phyloP scores from a whole-genome alignment of 2,329 filamentous ascomycete genomes.

The Aspergillus fructus region DNA sequence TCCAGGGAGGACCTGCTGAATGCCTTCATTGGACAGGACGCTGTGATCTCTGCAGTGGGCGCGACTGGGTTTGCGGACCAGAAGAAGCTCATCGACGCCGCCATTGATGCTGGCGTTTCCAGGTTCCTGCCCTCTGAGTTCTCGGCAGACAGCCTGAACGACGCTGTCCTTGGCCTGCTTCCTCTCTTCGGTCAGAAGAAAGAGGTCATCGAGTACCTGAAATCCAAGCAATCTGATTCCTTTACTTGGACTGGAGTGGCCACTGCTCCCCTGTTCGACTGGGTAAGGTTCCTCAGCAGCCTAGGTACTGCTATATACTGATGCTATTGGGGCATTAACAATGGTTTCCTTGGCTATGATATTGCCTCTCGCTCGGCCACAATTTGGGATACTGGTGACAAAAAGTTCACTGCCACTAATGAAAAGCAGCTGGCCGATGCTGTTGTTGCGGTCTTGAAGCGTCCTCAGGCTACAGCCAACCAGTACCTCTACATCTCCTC shows the following conservation, averaged over 20 bases:
- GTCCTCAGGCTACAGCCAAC: slow-evolving; percentile 55
- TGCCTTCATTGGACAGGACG: slow-evolving; percentile 30
- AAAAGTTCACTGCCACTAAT: slow-evolving; percentile 53
- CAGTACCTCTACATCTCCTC: slow-evolving; percentile 59
- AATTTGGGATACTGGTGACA: slow-evolving; percentile 58
- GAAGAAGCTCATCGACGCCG: slow-evolving; percentile 32
- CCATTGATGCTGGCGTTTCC: slow-evolving; percentile 31
- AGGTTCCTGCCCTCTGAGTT: slow-evolving; percentile 37
- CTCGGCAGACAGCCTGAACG: slow-evolving; percentile 27
- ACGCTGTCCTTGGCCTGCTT: slow-evolving; percentile 23
- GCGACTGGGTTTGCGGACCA: slow-evolving; percentile 26
- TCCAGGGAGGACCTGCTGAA: slow-evolving; percentile 21
- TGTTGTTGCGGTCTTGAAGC: slow-evolving; percentile 52
- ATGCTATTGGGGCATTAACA: slow-evolving; percentile 43
- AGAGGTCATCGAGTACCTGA: slow-evolving; percentile 51
- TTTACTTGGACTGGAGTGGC: slow-evolving; percentile 63
- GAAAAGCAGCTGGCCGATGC: slow-evolving; percentile 53
- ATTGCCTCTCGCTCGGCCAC: slow-evolving; percentile 50
- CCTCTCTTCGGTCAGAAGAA: slow-evolving; percentile 27
- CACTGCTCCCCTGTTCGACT: slow-evolving; percentile 62
- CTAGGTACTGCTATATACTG: not conserved
- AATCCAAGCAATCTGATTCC: slow-evolving; percentile 44
- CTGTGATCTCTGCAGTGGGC: slow-evolving; percentile 30
- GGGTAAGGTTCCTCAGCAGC: slow-evolving; percentile 28
- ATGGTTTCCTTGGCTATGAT: slow-evolving; percentile 55